Percentiles rank a stretch among this genome's conserved stretches.
These are phyloP conservation scores for Colletotrichum salicis DNA, from an alignment of 2,329 filamentous ascomycete species.

Conservation along the genomic window DNA sequence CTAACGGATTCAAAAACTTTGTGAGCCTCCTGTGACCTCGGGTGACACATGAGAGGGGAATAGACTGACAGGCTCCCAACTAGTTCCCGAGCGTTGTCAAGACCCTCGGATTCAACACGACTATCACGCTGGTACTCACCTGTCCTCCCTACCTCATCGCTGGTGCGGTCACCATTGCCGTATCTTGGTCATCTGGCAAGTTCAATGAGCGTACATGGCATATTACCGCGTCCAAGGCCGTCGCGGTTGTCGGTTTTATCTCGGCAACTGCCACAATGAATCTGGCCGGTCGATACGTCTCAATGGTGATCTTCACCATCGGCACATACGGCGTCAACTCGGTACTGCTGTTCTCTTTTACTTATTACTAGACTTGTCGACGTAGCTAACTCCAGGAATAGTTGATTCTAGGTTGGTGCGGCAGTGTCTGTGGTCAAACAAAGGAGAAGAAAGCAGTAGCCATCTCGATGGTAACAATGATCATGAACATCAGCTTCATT, in stretches of 20 bases:
- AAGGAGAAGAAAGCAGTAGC: constrained; percentile 55
- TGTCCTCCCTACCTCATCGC: constrained; percentile 46
- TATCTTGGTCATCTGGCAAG: constrained; percentile 48
- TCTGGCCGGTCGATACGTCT: constrained; percentile 41
- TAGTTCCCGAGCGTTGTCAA: constrained; percentile 54
- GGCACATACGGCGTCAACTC: constrained; percentile 45
- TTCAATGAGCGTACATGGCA: constrained; percentile 57
- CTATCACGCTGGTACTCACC: constrained; percentile 61
- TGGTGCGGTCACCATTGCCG: constrained; percentile 40
- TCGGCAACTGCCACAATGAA: constrained; percentile 40
- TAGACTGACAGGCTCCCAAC: neutral
- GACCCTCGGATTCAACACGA: constrained; percentile 57
- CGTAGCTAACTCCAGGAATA: neutral
- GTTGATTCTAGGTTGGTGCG: constrained; percentile 46
- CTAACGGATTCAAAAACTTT: constrained; percentile 56
- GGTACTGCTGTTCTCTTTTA: constrained; percentile 43
- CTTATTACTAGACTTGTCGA: neutral
- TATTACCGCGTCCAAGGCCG: constrained; percentile 51
- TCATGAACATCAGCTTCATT: constrained; percentile 47
- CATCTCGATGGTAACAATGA: constrained; percentile 43
- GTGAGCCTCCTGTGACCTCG: constrained; percentile 34
- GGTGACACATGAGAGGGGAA: neutral
- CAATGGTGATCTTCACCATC: constrained; percentile 46
- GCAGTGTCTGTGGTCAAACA: constrained; percentile 51
- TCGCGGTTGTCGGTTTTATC: constrained; percentile 53